Evolutionary conservation across 2,329 filamentous ascomycete species (phyloP), one percentile per base, ranked within the genome.

Genomic region (Colletotrichum lentis): DNA sequence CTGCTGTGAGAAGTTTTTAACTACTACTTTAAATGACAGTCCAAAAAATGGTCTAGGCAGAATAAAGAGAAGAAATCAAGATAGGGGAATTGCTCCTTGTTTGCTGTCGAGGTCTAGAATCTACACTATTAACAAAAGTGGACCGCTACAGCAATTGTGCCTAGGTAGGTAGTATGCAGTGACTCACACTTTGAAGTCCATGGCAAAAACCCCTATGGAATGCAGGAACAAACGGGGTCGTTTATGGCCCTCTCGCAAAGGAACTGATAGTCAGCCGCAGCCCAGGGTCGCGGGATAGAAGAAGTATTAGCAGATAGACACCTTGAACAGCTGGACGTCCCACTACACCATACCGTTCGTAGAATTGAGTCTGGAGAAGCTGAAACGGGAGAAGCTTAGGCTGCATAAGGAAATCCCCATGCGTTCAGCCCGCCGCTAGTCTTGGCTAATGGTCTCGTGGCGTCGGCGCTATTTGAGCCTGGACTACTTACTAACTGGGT

Each of bases 41-140:
- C 14, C 14, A 10, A 18, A 12, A 6, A 12, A 41, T 20, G 56
- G 31, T 35, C 31, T 8, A 50, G n/a, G 46, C 10, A 5, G 16
- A 1, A 31, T 11, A 11, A 31, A 2, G 16, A 16, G 18, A 35
- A 52, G 27, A 35, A 12, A 35, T 3, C 27, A 14, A 37, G 24
- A 37, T 50, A 49, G 55, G 60, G 27, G 3, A 61, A 61, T 3
- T 20, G 22, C 65, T 10, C 8, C 8, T 35, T 35, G 7, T 35
- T 35, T 55, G 39, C 24, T 18, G 27, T 61, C 65, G 27, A 54
- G 54, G 16, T 35, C 47, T 47, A 27, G n/a, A n/a, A n/a, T n/a
- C n/a, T n/a, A n/a, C n/a, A n/a, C n/a, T n/a, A n/a, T n/a, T n/a
- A 7, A 35, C 37, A 47, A 41, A 37, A 35, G 41, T 20, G 49